Percentiles rank a stretch among this genome's conserved stretches.
Conservation (phyloP, 495 filamentous ascomycete genomes). For the Beverwykella pulmonaria region DNA sequence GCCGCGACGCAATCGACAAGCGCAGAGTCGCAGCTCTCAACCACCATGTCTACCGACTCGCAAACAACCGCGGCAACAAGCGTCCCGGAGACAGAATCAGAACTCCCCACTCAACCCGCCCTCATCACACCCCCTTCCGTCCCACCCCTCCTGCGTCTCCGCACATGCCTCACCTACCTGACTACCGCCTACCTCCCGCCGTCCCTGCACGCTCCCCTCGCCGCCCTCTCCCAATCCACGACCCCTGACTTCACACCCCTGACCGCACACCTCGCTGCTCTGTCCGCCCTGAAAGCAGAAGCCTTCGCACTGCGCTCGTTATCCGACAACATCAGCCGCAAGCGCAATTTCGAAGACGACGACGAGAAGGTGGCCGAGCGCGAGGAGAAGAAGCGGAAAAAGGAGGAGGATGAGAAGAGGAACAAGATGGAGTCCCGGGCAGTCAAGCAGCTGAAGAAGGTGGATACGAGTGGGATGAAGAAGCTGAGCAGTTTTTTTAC, state of each 20-base stretch:
- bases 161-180: constrained; percentile 76
- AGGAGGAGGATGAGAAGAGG: constrained; percentile 75
- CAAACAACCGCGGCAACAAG: constrained; percentile 16
- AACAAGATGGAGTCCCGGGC: constrained; percentile 71
- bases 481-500: constrained; percentile 95
- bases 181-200: constrained; percentile 68
- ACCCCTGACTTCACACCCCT: constrained; percentile 70
- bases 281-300: constrained; percentile 68
- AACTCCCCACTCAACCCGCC: neutral
- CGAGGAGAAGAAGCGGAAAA: constrained; percentile 65
- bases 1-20: constrained; percentile 2
- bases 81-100: neutral
- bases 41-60: constrained; percentile 25
- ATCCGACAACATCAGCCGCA: constrained; percentile 71
- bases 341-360: constrained; percentile 70
- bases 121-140: constrained; percentile 30
- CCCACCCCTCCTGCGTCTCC: constrained; percentile 55
- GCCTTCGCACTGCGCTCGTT: constrained; percentile 65
- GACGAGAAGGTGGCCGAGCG: constrained; percentile 56
- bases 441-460: constrained; percentile 80
- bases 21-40: constrained; percentile 23
- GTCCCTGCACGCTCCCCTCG: constrained; percentile 53
- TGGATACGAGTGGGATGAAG: constrained; percentile 88
- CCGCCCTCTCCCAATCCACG: constrained; percentile 51
- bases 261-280: constrained; percentile 63